Evolutionary conservation across 805 yeast genomes (phyloP), one percentile per base, ranked within the genome.

Genomic region (Schwanniomyces yamadae): DNA sequence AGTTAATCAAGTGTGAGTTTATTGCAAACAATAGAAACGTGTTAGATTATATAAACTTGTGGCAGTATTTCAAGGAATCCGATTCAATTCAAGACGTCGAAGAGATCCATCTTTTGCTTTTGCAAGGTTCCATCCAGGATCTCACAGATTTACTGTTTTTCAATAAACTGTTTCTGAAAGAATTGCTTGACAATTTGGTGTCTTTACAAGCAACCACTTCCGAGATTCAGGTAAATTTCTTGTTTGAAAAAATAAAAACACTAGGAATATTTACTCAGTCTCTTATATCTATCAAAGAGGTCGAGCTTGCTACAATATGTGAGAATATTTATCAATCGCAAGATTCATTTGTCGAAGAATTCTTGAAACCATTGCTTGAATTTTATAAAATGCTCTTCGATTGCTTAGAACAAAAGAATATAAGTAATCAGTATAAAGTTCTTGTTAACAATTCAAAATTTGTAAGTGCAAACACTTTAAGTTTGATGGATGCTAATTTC

Each of bases 371-470:
- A n/a, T 22, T 38, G 10, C 20, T 23, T 9, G 20, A 17, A 18
- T 40, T 45, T 16, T 18, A 36, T 20, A 10, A 24, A 10, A 45
- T 42, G 17, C 29, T 47, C 1, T 12, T 24, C 6, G 37, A 37
- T 6, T 30, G 43, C 30, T 25, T 47, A n/a, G 11, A 13, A 2
- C 37, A 37, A 19, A 23, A 20, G 10, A 15, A 17, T 17, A 10
- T 24, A 11, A 25, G 6, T 6, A 11, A 17, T 7, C 33, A 36
- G 23, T 14, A 40, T 16, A 31, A 34, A 9, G 48, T 59, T 1
- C 34, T 65, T 25, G 31, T 40, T 10, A 66, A 66, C 40, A 66
- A 66, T 42, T 35, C 59, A 14, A 52, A 50, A 38, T 66, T 57
- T 40, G 54, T 65, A 21, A 54, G 61, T 21, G 66, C 52, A 7